Evolutionary conservation across 2,329 filamentous ascomycete species (phyloP).

Genomic region (Geosmithia morbida): DNA sequence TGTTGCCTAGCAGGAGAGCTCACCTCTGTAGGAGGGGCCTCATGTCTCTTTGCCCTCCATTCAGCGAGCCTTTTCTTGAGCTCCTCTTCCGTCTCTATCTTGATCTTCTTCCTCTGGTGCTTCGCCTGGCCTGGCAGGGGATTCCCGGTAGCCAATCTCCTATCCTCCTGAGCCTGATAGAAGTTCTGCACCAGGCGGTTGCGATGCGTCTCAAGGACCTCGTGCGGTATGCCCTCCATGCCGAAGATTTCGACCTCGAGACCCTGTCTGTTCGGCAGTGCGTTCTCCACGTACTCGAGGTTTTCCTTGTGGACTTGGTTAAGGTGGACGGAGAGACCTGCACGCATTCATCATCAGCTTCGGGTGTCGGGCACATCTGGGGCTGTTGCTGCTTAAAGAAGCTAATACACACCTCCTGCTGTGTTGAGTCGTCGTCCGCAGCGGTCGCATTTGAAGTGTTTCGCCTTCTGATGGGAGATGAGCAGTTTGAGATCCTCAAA

Average conservation of each 20-base stretch:
- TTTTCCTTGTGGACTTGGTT: constrained; percentile 97
- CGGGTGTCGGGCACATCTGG: background rate
- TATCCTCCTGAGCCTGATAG: constrained; percentile 73
- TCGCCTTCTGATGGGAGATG: constrained; percentile 96
- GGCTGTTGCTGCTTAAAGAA: background rate
- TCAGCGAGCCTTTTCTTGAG: constrained; percentile 69
- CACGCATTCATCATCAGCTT: background rate
- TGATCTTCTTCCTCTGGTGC: constrained; percentile 54
- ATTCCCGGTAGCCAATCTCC: constrained; percentile 72
- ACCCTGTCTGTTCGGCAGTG: constrained; percentile 69
- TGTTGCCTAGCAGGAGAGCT: constrained; percentile 11
- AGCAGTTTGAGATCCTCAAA: constrained; percentile 96
- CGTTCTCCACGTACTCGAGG: constrained; percentile 78
- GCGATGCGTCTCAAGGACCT: constrained; percentile 69
- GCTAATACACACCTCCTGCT: constrained; percentile 57
- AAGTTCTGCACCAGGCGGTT: constrained; percentile 76
- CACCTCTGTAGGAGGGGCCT: constrained; percentile 26
- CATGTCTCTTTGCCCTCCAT: constrained; percentile 41
- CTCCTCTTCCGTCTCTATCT: constrained; percentile 62
- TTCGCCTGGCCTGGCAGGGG: constrained; percentile 56
- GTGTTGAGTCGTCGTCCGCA: constrained; percentile 85
- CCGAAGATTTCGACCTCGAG: constrained; percentile 94
- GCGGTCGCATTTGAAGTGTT: constrained; percentile 94
- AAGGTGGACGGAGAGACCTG: constrained; percentile 91
- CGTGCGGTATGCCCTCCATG: constrained; percentile 90